Evolutionary conservation across 345 rosid species (phyloP).

Genomic region (Eucalyptus decipiens): DNA sequence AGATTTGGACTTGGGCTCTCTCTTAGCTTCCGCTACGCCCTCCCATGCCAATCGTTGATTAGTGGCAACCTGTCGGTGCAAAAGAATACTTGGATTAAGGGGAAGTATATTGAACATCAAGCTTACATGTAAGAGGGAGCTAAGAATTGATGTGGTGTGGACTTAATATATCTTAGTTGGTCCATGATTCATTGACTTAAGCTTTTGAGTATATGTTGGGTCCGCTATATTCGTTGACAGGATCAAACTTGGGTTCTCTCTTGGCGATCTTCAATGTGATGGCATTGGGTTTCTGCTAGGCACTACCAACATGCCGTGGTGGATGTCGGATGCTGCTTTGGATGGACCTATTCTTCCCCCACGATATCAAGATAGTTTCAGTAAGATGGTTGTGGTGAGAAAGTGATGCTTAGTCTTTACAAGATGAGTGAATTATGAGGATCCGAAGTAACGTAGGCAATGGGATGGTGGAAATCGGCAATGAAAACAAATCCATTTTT

Average conservation of each 20-base stretch:
- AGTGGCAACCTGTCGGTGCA: not conserved
- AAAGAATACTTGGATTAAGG: not conserved
- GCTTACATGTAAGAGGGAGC: not conserved
- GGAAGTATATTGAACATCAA: not conserved
- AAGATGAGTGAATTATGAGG: not conserved
- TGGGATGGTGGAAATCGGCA: not conserved
- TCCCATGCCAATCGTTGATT: not conserved
- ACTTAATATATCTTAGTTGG: not conserved
- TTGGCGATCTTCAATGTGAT: not conserved
- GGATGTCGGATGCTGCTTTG: not conserved
- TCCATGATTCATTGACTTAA: not conserved
- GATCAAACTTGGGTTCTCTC: not conserved
- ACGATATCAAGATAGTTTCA: not conserved
- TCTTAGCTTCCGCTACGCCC: rapidly evolving
- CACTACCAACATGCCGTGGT: not conserved
- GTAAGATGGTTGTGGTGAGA: not conserved
- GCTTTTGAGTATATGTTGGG: not conserved
- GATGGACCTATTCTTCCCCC: not conserved
- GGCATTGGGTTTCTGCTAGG: not conserved
- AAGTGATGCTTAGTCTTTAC: not conserved
- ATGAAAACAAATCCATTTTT: not conserved
- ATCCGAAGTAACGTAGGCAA: not conserved
- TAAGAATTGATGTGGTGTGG: not conserved
- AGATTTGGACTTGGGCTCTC: not conserved
- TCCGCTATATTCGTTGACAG: not conserved